Base-by-base conservation (phyloP, 1,139 yeast genomes). In the Geotrichum phurueaensis region DNA sequence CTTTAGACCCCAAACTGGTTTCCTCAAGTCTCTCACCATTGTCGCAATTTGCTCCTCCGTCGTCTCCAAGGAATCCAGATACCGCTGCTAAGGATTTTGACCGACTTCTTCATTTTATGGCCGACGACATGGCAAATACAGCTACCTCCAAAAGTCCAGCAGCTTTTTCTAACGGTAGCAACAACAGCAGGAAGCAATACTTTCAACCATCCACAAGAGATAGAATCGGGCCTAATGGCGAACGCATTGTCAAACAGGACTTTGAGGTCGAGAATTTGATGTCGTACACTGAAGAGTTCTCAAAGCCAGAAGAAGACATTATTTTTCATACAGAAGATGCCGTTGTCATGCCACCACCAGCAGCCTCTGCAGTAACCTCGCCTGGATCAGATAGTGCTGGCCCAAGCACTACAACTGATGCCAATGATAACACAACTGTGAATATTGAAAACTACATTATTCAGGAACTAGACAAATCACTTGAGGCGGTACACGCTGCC, bases 401-500 rank as follows among this genome's bases (percentile, higher is more conserved):
- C 1, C 29, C 29, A 5, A 33, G 15, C 15, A 33, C 13, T 27
- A 53, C 23, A 7, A 50, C 52, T 15, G 51, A 31, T 39, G 43
- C 5, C 15, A 45, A 4, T 18, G 33, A 43, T 39, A 22, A 22
- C 31, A 23, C 25, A 39, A 22, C 22, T 20, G 23, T 27, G 36
- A 54, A 55, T 23, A 57, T 61, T 36, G 63, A 57, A 43, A 59
- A 49, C 29, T 57, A 56, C 22, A 67, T 57, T 51, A 60, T 55
- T 39, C 63, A 65, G 22, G 69, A 68, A 25, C 66, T 76, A 12
- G 72, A 80, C 62, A 69, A 67, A 0, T 83, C 79, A 58, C 73
- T 85, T 54, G 72, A 77, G 59, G 73, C 74, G 12, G 81, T 84
- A 1, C 80, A 80, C 61, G 70, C 71, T 27, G 74, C 76, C 43